Conservation (phyloP, 331 rosid genomes). For the Phaseolus coccineus region DNA sequence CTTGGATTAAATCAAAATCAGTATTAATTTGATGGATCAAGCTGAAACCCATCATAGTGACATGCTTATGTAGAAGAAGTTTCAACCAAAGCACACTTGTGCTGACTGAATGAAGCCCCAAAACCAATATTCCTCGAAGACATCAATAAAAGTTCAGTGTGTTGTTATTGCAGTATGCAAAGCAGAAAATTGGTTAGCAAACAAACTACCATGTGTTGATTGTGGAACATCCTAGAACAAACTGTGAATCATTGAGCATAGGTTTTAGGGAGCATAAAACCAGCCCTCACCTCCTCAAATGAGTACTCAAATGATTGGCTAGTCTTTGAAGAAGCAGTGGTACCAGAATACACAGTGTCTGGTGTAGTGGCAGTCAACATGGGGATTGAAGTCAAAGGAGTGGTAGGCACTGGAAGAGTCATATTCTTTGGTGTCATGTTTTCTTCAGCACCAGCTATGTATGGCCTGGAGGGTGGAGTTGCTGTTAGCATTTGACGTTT, state of each 20-base stretch:
- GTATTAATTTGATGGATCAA: conserved; percentile 1
- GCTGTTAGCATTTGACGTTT: conserved; percentile 41
- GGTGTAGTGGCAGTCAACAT: conserved; percentile 64
- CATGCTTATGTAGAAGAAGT: neutral
- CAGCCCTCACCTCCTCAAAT: conserved; percentile 68
- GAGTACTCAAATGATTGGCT: conserved; percentile 56
- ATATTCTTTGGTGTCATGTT: conserved; percentile 44
- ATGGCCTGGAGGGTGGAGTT: conserved; percentile 49
- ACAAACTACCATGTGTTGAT: conserved; percentile 14
- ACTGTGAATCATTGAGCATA: conserved; percentile 36
- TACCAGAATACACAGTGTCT: conserved; percentile 42
- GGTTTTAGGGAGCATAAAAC: conserved; percentile 47
- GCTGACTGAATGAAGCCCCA: conserved; percentile 10
- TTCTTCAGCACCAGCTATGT: conserved; percentile 43
- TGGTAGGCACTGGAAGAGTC: conserved; percentile 39
- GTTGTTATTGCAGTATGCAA: neutral
- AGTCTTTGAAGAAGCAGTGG: conserved; percentile 36
- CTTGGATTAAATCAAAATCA: conserved; percentile 31
- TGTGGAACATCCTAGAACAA: neutral
- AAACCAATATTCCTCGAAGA: neutral
- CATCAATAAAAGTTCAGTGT: neutral
- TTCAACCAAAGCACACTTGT: conserved; percentile 7
- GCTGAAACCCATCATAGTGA: conserved; percentile 7
- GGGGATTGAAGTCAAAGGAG: conserved; percentile 49
- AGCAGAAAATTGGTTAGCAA: conserved; percentile 29